Conservation (phyloP, 2,329 filamentous ascomycete species). For the Epichloe coenophiala region DNA sequence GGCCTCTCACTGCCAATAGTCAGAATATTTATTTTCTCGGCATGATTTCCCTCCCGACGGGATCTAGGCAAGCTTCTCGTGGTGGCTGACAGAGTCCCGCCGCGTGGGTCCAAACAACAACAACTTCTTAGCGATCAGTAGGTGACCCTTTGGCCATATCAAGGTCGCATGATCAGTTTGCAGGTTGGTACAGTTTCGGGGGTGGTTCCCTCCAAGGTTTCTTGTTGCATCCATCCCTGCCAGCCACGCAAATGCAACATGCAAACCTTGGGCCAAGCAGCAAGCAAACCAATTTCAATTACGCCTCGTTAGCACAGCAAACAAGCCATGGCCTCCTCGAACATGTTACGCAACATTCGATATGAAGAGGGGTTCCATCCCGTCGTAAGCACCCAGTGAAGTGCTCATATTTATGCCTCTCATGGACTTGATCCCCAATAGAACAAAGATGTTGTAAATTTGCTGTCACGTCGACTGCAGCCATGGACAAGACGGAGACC, state of each 20-base stretch:
- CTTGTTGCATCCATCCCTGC: neutral
- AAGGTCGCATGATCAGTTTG: neutral
- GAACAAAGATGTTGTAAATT: neutral
- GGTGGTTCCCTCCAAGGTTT: neutral
- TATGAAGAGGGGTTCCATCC: neutral
- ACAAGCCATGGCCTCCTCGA: neutral
- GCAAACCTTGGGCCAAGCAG: neutral
- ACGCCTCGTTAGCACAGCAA: neutral
- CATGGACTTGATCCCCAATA: neutral
- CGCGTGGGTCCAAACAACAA: neutral
- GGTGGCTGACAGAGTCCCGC: no score
- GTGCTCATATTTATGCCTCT: neutral
- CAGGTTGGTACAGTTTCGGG: neutral
- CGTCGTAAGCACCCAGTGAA: neutral
- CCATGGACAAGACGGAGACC: slow-evolving; percentile 1
- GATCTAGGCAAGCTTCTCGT: neutral
- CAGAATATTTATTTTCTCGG: neutral
- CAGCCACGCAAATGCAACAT: neutral
- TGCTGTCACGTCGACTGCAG: neutral
- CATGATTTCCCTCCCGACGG: neutral
- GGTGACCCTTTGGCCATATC: neutral
- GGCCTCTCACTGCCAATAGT: neutral
- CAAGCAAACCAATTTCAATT: neutral
- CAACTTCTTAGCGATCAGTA: neutral
- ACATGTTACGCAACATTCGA: neutral